These are phyloP conservation scores for Saccharomycopsis hybrid DNA, from an alignment of 1,139 yeast species.

Conservation along the genomic window DNA sequence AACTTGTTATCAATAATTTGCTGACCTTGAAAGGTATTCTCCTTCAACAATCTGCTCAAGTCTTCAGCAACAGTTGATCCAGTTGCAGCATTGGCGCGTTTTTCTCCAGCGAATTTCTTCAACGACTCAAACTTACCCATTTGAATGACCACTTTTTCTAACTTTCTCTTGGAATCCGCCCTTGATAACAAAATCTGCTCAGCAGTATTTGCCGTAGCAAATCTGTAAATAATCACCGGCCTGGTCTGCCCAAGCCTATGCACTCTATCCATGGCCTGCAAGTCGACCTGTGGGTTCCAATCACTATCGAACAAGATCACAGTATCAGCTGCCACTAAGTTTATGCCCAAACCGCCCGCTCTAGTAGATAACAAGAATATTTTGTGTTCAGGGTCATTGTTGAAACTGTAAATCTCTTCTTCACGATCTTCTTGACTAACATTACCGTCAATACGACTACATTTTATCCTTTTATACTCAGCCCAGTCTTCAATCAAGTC, in stretches of 20 bases:
- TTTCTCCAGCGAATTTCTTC: conserved; percentile 29
- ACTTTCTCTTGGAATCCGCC: conserved; percentile 70
- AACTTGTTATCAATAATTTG: conserved; percentile 23
- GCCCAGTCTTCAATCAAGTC: conserved; percentile 70
- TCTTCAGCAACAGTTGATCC: conserved; percentile 7
- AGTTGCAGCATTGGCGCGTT: conserved; percentile 16
- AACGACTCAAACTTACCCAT: conserved; percentile 70
- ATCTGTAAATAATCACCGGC: conserved; percentile 76
- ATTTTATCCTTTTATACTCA: conserved; percentile 32
- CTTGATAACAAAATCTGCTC: conserved; percentile 75
- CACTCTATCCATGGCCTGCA: conserved; percentile 94
- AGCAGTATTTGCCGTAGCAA: conserved; percentile 69
- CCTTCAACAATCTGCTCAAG: conserved; percentile 11
- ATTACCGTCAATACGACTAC: conserved; percentile 74
- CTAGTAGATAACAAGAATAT: conserved; percentile 80
- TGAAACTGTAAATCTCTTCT: conserved; percentile 53
- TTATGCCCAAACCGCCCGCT: conserved; percentile 93
- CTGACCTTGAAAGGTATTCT: conserved; percentile 4
- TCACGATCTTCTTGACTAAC: conserved; percentile 62
- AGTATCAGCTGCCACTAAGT: conserved; percentile 80
- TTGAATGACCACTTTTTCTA: conserved; percentile 80
- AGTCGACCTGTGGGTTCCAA: conserved; percentile 96
- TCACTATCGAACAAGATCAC: conserved; percentile 88
- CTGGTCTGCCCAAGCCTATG: conserved; percentile 87
- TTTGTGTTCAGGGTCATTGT: conserved; percentile 28